Conservation (phyloP, 495 filamentous ascomycete genomes). For the Neurospora sp. region DNA sequence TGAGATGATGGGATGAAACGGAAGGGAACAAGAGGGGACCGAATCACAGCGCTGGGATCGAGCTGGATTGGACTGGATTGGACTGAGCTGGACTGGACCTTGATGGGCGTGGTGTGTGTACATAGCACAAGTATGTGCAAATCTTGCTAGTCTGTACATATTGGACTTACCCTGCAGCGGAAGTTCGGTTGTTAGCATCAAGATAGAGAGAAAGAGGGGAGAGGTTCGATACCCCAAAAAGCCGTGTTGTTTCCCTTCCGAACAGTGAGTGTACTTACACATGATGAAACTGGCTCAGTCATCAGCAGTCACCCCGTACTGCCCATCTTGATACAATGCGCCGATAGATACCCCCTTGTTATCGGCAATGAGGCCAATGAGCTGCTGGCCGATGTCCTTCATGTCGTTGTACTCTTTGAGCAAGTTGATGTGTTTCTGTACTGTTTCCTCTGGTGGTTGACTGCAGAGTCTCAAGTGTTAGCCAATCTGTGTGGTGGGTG, state of each 20-base stretch:
- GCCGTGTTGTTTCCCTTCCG: neutral
- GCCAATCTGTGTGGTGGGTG: neutral
- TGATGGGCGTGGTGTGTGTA: neutral
- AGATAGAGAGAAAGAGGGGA: neutral
- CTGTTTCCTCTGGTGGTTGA: slow-evolving; percentile 18
- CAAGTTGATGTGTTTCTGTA: slow-evolving; percentile 55
- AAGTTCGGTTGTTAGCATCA: neutral
- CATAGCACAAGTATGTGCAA: neutral
- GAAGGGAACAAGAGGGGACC: neutral
- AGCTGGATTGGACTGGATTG: neutral
- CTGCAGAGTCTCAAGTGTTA: neutral
- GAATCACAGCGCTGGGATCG: neutral
- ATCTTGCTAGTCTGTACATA: neutral
- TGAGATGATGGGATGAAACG: neutral
- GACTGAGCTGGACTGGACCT: neutral
- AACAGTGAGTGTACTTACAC: neutral
- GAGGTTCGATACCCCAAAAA: neutral
- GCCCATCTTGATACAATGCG: slow-evolving; percentile 50
- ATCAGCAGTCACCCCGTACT: slow-evolving; percentile 15
- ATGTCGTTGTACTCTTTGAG: slow-evolving; percentile 75
- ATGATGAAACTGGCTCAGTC: slow-evolving; percentile 3
- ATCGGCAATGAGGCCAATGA: slow-evolving; percentile 69
- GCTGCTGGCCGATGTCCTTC: slow-evolving; percentile 59
- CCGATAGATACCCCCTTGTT: slow-evolving; percentile 49
- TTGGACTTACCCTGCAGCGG: neutral